Evolutionary conservation across 75 land plant genomes (phyloP), one percentile per base, ranked within the genome.

Genomic region (Picea glauca): DNA sequence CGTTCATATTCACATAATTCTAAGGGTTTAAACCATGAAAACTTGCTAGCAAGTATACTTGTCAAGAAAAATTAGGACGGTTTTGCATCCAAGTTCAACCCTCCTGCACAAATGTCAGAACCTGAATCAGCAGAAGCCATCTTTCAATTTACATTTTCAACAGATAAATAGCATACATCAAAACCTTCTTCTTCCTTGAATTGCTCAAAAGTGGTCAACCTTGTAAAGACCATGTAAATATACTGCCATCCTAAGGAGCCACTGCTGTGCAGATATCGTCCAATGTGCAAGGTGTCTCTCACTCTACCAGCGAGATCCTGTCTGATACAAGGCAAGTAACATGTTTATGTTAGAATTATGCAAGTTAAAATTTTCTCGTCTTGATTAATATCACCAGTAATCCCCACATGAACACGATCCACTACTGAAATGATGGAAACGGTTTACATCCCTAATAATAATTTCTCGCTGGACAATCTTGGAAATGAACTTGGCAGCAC

Each of bases 341-440:
- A 68, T 40, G 21, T 46, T 6, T 18, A 8, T 17, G 18, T 68
- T 40, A 8, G 18, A 0, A 7, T 6, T 20, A 18, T 18, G n/a
- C 17, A 68, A 68, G 68, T 18, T 31, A 65, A 31, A 3, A 17
- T 3, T 14, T 32, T 6, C 18, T 6, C 14, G 38, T 32, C 21
- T 40, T 68, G 43, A 38, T 35, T 68, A 40, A 50, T 2, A 56
- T 75, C 76, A 75, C 60, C 76, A 75, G 54, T 75, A 75, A 54
- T 75, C 76, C 54, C 76, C 61, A 75, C 78, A 77, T 61, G 78
- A 77, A 62, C 78, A 77, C 30, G 63, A 35, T 30, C 78, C 78
- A 61, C 14, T 9, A 20, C 14, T 61, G 43, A 77, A 77, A 62
- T 40, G 54, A 35, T 78, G 80, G 70, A 78, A 64, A 43, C 80